Evolutionary conservation across 2,329 filamentous ascomycete species (phyloP).

Genomic region (Rhinocladiella similis): DNA sequence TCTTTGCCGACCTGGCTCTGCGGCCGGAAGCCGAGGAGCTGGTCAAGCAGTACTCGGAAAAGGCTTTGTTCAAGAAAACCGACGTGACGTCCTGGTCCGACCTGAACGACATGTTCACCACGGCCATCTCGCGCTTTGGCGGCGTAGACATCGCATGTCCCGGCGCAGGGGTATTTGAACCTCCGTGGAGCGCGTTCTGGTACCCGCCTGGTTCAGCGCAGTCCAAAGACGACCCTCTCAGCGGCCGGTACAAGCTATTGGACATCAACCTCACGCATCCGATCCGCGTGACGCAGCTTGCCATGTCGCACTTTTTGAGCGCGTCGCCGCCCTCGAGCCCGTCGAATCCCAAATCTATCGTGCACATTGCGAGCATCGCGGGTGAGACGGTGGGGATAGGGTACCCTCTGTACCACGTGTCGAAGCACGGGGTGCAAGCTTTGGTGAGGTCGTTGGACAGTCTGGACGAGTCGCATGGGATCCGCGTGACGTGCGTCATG

Average conservation of each 20-base stretch:
- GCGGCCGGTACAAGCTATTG: conserved; percentile 45
- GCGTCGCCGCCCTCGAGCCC: conserved; percentile 25
- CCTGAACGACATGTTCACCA: conserved; percentile 50
- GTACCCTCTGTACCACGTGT: conserved; percentile 49
- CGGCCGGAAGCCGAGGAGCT: conserved; percentile 46
- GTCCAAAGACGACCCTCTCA: conserved; percentile 42
- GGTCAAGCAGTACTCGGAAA: conserved; percentile 40
- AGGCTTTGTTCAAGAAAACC: conserved; percentile 47
- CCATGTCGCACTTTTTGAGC: conserved; percentile 50
- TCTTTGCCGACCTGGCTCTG: conserved; percentile 47
- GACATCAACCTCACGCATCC: conserved; percentile 56
- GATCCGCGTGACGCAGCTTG: conserved; percentile 53
- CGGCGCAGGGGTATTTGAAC: conserved; percentile 42
- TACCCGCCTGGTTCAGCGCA: conserved; percentile 44
- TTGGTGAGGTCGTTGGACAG: conserved; percentile 51
- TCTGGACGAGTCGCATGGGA: conserved; percentile 51
- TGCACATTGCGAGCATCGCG: conserved; percentile 52
- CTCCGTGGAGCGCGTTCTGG: conserved; percentile 54
- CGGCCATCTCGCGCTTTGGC: conserved; percentile 50
- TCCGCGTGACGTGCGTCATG: conserved; percentile 61
- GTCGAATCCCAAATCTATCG: conserved; percentile 40
- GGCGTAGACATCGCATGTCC: conserved; percentile 49
- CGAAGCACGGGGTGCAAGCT: conserved; percentile 51
- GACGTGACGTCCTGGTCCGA: conserved; percentile 53
- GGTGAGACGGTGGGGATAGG: conserved; percentile 41